Evolutionary conservation across 1,284 basidiomycete species (phyloP), one percentile per base, ranked within the genome.

Genomic region (Boletus semigastroideus): DNA sequence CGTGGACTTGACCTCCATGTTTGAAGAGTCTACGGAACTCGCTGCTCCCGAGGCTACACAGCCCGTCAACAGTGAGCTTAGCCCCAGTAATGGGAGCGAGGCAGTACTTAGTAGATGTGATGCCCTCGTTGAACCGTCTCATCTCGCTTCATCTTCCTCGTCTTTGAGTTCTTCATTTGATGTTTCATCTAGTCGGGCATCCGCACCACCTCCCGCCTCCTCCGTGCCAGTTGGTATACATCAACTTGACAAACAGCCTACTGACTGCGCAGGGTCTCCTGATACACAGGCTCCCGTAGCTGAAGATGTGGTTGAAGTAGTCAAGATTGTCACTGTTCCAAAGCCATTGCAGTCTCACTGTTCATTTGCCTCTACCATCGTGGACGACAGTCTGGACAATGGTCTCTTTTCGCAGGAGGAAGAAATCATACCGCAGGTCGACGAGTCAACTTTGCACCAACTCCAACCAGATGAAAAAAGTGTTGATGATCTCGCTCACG

Each of bases 311-410:
- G 57, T 52, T 45, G 46, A 54, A 22, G 34, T 19, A 9, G 37
- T 51, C 41, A 36, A n/a, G 16, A 45, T 46, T 19, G 42, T 12
- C 34, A 45, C 55, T 38, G 40, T 27, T 33, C 36, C 63, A 39
- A 73, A 70, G 44, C 70, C 72, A 4, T 59, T 78, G 47, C 71
- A 75, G 62, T 62, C 72, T 14, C 65, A 59, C 22, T 64, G 74
- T 50, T 78, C 78, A 13, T 67, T 71, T 41, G 73, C 79, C 8
- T 73, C 80, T 28, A 83, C 80, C 19, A 63, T 80, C 19, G 66
- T 76, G 41, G 74, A 79, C 60, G 67, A 77, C 54, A 74, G 74
- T 39, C 69, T 73, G 50, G 64, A 71, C 30, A 58, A 58, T 9
- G 65, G 59, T 6, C 47, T 70, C 13, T 68, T 64, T 48, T 65